Evolutionary conservation across 1,139 yeast species (phyloP), one percentile per base, ranked within the genome.

Genomic region (Candida gigantensis): DNA sequence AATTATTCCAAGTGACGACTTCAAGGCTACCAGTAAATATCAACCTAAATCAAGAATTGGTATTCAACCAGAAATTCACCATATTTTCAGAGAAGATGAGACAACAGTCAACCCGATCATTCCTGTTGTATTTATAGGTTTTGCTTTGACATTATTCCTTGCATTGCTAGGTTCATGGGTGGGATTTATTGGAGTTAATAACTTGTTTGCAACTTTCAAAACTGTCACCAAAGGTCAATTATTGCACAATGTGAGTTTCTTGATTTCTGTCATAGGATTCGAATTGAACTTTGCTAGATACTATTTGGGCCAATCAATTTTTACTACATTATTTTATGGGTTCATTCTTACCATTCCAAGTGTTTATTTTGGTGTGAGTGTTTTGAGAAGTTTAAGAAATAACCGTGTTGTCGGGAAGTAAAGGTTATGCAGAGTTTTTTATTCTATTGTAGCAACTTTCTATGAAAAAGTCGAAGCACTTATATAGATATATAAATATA

Each of bases 271-370:
- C 32, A 55, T 74, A 13, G 79, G 78, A 4, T 72, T 79, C 47
- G 96, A 89, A 62, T 58, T 62, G 31, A 68, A 77, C 16, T 86
- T 89, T 51, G 60, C 75, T 46, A 73, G 70, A 44, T 90, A 90
- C 64, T 90, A 79, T 62, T 58, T 79, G 47, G 84, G 87, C 20
- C 68, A 77, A 28, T 71, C 87, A 16, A 86, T 90, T 36, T 89
- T 90, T 58, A 70, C 77, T 15, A 81, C 95, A 1, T 57, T 89
- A 34, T 67, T 70, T 44, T 69, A 77, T 45, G 62, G 73, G 8
- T 68, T 72, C 8, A 45, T 78, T 16, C 62, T 83, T 39, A 71
- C 75, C 5, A 74, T 79, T 2, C 74, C 86, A 26, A 67, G 84
- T 19, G 57, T 85, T 30, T 73, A 75, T 57, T 65, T 81, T 41